Conservation (phyloP, 1,139 yeast species). For the Waltiozyma sp. region DNA sequence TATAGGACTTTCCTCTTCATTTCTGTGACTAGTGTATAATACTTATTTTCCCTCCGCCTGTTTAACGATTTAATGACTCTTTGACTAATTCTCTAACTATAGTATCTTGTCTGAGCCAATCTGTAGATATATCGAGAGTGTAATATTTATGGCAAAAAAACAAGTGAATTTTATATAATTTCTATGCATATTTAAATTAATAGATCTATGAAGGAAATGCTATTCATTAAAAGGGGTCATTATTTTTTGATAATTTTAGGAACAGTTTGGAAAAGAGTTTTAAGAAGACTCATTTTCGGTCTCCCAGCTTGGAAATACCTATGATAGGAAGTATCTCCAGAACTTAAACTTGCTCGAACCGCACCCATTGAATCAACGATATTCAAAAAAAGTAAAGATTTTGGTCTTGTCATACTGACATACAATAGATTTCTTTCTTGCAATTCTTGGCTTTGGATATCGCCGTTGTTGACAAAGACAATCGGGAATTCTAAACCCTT, state of each 20-base stretch:
- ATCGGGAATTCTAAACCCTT: constrained; percentile 66
- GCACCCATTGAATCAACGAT: constrained; percentile 6
- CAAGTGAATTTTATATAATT: too few relatives aligned
- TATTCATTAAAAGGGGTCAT: too few relatives aligned
- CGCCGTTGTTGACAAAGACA: constrained; percentile 41
- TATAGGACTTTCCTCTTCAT: too few relatives aligned
- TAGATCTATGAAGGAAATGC: too few relatives aligned
- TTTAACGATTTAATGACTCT: not conserved
- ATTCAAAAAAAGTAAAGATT: constrained; percentile 35
- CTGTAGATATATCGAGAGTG: too few relatives aligned
- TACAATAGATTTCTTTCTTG: constrained; percentile 34
- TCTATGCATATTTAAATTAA: too few relatives aligned
- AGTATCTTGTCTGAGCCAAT: too few relatives aligned
- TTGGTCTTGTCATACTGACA: constrained; percentile 60
- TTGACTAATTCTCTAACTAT: not conserved
- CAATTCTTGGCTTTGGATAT: constrained; percentile 16
- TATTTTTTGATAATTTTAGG: too few relatives aligned
- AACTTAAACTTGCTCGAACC: constrained; percentile 16
- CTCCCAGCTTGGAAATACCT: constrained; percentile 1
- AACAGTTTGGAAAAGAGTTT: not conserved
- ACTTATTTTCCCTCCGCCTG: not conserved
- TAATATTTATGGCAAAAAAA: too few relatives aligned
- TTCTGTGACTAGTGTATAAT: not conserved
- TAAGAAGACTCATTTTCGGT: not conserved
- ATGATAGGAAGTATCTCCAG: constrained; percentile 6